Conservation (phyloP, 2,329 filamentous ascomycete species). For the Botrytis medusae region DNA sequence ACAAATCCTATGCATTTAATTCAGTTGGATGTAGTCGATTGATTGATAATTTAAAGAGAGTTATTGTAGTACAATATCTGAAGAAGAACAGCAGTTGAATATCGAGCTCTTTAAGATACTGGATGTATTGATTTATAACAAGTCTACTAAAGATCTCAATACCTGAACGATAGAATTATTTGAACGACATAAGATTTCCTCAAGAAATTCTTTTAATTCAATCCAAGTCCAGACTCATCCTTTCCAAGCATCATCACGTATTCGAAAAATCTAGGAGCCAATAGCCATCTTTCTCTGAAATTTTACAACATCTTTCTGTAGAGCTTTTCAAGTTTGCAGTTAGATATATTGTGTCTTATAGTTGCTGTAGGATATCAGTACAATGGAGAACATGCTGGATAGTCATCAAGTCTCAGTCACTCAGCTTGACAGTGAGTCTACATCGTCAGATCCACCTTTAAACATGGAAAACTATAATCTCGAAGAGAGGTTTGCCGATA, state of each 20-base stretch:
- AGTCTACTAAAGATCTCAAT: neutral
- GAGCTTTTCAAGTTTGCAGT: neutral
- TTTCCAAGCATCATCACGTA: neutral
- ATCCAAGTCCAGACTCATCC: neutral
- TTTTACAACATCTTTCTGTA: neutral
- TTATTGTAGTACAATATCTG: neutral
- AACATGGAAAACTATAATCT: neutral
- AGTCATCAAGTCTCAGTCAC: too few species aligned
- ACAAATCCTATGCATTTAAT: neutral
- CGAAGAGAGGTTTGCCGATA: neutral
- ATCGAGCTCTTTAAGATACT: neutral
- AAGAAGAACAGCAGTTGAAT: neutral
- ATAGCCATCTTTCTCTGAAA: neutral
- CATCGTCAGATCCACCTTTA: neutral
- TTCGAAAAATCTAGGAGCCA: neutral
- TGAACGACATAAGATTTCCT: too few species aligned
- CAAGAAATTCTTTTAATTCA: neutral
- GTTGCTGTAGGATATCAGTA: neutral
- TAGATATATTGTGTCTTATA: neutral
- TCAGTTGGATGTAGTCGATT: neutral
- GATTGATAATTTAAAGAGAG: neutral
- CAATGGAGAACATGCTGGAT: neutral
- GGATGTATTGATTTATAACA: neutral
- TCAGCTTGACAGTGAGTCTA: neutral
- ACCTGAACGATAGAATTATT: neutral